phyloP scores from a whole-genome alignment of 179 eudicot species.

The Silene coronaria region DNA sequence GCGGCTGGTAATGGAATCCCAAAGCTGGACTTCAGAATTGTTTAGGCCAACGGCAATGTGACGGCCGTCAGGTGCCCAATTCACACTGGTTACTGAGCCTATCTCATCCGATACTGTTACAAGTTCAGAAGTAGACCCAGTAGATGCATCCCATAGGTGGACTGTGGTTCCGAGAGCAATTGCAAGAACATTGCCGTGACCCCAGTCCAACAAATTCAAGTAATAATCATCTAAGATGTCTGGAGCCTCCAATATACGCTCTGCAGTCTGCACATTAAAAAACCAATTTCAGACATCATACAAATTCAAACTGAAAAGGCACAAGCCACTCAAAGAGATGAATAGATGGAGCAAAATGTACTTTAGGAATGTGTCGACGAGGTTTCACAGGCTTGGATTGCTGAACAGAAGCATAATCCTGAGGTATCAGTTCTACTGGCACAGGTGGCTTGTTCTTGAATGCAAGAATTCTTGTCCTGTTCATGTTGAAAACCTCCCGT shows the following conservation, averaged over 20 bases:
- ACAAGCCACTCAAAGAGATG: background rate
- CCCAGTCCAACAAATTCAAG: slow-evolving; percentile 78
- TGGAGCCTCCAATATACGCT: slow-evolving; percentile 79
- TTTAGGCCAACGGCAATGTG: slow-evolving; percentile 71
- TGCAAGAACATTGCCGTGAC: slow-evolving; percentile 68
- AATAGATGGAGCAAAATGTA: background rate
- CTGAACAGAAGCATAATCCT: slow-evolving; percentile 31
- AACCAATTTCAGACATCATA: background rate
- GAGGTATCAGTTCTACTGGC: slow-evolving; percentile 40
- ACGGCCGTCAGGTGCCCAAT: slow-evolving; percentile 93
- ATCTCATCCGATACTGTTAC: slow-evolving; percentile 37
- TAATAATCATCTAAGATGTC: slow-evolving; percentile 75
- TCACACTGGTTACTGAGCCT: slow-evolving; percentile 79
- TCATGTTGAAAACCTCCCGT: slow-evolving; percentile 70
- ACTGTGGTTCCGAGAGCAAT: slow-evolving; percentile 46
- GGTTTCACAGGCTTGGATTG: slow-evolving; percentile 52
- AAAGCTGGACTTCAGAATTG: slow-evolving; percentile 73
- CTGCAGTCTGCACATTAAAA: slow-evolving; percentile 54
- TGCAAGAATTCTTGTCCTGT: slow-evolving; percentile 72
- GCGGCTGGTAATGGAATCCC: slow-evolving; percentile 69
- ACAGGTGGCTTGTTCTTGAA: slow-evolving; percentile 80
- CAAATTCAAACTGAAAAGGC: background rate
- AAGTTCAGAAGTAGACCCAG: slow-evolving; percentile 40
- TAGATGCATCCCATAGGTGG: slow-evolving; percentile 48
- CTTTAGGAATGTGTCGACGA: slow-evolving; percentile 66